phyloP scores from a whole-genome alignment of 2,329 filamentous ascomycete genomes.

The Septoria linicola region DNA sequence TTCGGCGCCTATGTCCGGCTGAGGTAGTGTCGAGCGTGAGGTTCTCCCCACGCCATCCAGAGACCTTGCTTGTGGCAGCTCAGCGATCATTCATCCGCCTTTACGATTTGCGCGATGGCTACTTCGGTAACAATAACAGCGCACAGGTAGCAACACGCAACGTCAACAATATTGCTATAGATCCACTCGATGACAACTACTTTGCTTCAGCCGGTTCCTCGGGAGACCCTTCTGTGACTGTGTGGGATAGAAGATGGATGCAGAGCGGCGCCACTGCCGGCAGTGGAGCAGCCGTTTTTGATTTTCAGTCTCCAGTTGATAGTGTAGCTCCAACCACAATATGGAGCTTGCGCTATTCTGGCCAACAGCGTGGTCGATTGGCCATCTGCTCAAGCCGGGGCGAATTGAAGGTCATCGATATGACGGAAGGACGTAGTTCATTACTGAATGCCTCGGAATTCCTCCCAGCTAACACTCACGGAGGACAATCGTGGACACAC shows the following conservation, averaged over 20 bases:
- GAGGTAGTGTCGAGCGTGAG: slow-evolving; percentile 79
- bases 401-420: slow-evolving; percentile 51
- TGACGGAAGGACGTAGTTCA: slow-evolving; percentile 28
- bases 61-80: slow-evolving; percentile 72
- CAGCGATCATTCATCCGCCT: slow-evolving; percentile 72
- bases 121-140: slow-evolving; percentile 24
- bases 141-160: slow-evolving; percentile 56
- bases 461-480: slow-evolving; percentile 30
- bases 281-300: slow-evolving; percentile 56
- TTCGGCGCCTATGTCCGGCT: slow-evolving; percentile 57
- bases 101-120: slow-evolving; percentile 65
- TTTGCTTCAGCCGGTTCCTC: slow-evolving; percentile 74
- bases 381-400: slow-evolving; percentile 60
- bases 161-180: slow-evolving; percentile 70
- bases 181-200: slow-evolving; percentile 77
- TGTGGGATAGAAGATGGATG: slow-evolving; percentile 70
- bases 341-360: slow-evolving; percentile 63
- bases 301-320: slow-evolving; percentile 56
- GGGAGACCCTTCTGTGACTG: slow-evolving; percentile 70
- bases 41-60: slow-evolving; percentile 75
- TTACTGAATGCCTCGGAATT: slow-evolving; percentile 24
- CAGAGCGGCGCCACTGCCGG: slow-evolving; percentile 51
- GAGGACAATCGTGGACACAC: slow-evolving; percentile 42
- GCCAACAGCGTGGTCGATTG: slow-evolving; percentile 57
- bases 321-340: slow-evolving; percentile 52